Percentiles rank a stretch among this genome's conserved stretches.
phyloP scores from a whole-genome alignment of 805 yeast species.

The Candida vartiovaarae region DNA sequence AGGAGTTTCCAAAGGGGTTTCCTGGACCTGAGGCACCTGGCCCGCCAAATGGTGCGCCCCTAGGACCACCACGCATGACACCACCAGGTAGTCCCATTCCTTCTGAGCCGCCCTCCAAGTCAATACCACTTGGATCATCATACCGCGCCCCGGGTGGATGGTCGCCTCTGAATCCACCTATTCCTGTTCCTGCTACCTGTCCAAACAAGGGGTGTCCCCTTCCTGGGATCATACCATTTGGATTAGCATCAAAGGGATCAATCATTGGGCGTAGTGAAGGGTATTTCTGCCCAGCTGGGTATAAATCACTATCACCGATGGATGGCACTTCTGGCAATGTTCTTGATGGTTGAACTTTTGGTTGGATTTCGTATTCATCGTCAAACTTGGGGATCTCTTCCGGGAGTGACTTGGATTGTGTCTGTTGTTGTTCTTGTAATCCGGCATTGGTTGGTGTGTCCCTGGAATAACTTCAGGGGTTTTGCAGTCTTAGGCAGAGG shows the following conservation, averaged over 20 bases:
- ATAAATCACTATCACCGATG: constrained; percentile 45
- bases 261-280: constrained; percentile 37
- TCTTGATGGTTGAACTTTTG: neutral
- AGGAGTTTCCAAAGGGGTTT: neutral
- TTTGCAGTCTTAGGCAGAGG: no score
- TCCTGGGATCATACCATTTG: constrained; percentile 49
- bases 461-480: no score
- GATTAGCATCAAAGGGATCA: constrained; percentile 29
- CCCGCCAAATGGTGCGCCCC: neutral
- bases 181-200: neutral
- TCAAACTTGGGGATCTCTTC: constrained; percentile 27
- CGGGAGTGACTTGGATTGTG: neutral
- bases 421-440: neutral
- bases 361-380: constrained; percentile 38
- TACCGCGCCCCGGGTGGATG: constrained; percentile 42
- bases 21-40: constrained; percentile 2
- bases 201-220: constrained; percentile 44
- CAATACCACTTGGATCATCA: constrained; percentile 44
- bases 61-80: neutral
- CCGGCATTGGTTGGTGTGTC: no score
- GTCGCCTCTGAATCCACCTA: constrained; percentile 1
- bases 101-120: constrained; percentile 20
- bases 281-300: constrained; percentile 38
- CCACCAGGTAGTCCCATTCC: constrained; percentile 28
- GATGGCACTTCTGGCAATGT: constrained; percentile 16